Conservation (phyloP, 2,329 filamentous ascomycete species). For the Epichloe typhina region DNA sequence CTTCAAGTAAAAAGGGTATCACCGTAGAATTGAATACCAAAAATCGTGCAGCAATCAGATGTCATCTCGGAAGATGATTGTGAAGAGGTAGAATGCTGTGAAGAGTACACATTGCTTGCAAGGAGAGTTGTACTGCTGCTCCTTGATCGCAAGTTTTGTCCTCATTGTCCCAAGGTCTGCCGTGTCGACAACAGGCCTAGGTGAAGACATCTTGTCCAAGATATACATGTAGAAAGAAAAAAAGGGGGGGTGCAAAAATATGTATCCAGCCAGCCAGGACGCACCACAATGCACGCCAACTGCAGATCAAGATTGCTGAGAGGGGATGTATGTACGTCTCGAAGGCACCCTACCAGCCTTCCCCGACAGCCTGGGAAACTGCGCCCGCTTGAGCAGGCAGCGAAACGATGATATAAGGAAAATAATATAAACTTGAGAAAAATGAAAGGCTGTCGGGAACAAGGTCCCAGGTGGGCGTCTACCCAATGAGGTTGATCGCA, state of each 20-base stretch:
- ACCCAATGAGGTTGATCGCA: conserved; percentile 9
- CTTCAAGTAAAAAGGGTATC: conserved; percentile 18
- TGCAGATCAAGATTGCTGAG: conserved; percentile 1
- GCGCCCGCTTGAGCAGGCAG: not conserved
- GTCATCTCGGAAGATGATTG: conserved; percentile 9
- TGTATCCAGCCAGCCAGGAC: conserved; percentile 13
- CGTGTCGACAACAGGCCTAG: not conserved
- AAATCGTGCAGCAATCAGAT: conserved; percentile 8
- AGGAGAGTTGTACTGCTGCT: not conserved
- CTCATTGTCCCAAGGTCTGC: not conserved
- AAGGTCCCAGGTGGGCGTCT: conserved; percentile 5
- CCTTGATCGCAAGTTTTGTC: not conserved
- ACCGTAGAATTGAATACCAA: conserved; percentile 19
- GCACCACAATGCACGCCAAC: conserved; percentile 7
- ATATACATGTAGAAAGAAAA: conserved; percentile 8
- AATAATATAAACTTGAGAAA: not conserved
- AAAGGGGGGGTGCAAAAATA: conserved; percentile 5
- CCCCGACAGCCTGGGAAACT: not conserved
- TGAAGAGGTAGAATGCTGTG: conserved; percentile 1
- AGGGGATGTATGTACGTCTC: conserved; percentile 12
- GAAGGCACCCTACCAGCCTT: conserved; percentile 9
- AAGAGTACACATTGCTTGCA: not conserved
- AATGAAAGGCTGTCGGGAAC: not conserved
- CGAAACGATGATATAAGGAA: not conserved
- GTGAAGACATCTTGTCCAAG: conserved; percentile 14